Conservation (phyloP, 179 eudicot genomes). For the Drosera spatulata region DNA sequence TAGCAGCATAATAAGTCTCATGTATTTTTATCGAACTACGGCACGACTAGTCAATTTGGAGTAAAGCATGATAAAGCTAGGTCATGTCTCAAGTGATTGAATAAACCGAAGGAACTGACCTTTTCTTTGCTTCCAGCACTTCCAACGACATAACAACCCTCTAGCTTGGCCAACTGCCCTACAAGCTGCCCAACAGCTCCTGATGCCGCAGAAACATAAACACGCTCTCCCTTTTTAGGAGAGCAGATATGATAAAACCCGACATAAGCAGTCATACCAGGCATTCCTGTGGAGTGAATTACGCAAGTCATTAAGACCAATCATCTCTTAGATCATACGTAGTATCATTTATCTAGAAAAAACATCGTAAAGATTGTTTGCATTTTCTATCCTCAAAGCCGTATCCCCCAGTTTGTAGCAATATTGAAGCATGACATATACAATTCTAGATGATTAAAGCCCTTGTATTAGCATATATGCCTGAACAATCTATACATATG, state of each 20-base stretch:
- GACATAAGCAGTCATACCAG: slow-evolving; percentile 54
- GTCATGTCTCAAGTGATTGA: too few species aligned
- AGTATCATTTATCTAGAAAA: background rate
- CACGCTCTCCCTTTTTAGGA: slow-evolving; percentile 18
- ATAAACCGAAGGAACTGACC: slow-evolving; percentile 12
- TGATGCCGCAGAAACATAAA: too few species aligned
- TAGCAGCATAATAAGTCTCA: too few species aligned
- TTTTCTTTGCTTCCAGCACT: slow-evolving; percentile 55
- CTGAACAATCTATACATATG: too few species aligned
- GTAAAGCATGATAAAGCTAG: too few species aligned
- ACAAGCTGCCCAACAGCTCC: too few species aligned
- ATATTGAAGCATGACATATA: too few species aligned
- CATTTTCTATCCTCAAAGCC: background rate
- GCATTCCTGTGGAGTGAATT: slow-evolving; percentile 27
- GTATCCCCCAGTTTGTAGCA: too few species aligned
- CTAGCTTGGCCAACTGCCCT: slow-evolving; percentile 16
- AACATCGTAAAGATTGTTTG: background rate
- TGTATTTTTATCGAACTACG: too few species aligned
- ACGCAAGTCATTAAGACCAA: background rate
- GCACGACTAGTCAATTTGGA: too few species aligned
- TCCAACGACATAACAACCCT: slow-evolving; percentile 68
- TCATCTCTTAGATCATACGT: background rate
- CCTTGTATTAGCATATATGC: too few species aligned
- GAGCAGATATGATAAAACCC: slow-evolving; percentile 42
- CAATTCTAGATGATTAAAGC: too few species aligned